Evolutionary conservation across 2,329 filamentous ascomycete genomes (phyloP).

Genomic region (Fusarium sp.): DNA sequence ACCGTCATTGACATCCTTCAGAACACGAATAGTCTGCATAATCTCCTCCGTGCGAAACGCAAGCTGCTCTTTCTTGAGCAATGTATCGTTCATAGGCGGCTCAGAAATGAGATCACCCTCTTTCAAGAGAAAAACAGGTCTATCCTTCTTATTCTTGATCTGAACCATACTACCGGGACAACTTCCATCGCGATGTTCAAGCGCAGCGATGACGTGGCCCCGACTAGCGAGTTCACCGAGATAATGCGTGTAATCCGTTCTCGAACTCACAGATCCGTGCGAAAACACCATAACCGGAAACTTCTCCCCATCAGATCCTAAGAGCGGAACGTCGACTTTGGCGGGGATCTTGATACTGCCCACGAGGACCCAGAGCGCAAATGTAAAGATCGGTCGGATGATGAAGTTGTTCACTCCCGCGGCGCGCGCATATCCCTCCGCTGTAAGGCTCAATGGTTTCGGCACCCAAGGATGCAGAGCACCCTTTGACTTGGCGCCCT

Average conservation of each 20-base stretch:
- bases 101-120: slow-evolving; percentile 49
- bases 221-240: slow-evolving; percentile 62
- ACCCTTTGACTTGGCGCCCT: slow-evolving; percentile 41
- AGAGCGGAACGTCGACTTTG: slow-evolving; percentile 58
- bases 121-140: slow-evolving; percentile 51
- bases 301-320: slow-evolving; percentile 41
- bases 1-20: slow-evolving; percentile 56
- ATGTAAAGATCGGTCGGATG: slow-evolving; percentile 57
- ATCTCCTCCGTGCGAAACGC: slow-evolving; percentile 64
- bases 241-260: slow-evolving; percentile 65
- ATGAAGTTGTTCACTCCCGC: slow-evolving; percentile 58
- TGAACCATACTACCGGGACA: slow-evolving; percentile 58
- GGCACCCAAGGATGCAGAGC: slow-evolving; percentile 59
- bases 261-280: slow-evolving; percentile 62
- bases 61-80: slow-evolving; percentile 61
- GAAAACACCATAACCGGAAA: slow-evolving; percentile 64
- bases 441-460: slow-evolving; percentile 57
- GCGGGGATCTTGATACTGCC: slow-evolving; percentile 61
- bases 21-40: slow-evolving; percentile 56
- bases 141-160: slow-evolving; percentile 46
- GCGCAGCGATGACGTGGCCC: slow-evolving; percentile 61
- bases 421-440: slow-evolving; percentile 60
- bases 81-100: slow-evolving; percentile 50
- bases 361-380: slow-evolving; percentile 55
- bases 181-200: slow-evolving; percentile 66